A percentile compares a stretch with the other conserved stretches of the same genome.
Conservation (phyloP, 768 basidiomycete genomes). For the Hypsizygus marmoreus region DNA sequence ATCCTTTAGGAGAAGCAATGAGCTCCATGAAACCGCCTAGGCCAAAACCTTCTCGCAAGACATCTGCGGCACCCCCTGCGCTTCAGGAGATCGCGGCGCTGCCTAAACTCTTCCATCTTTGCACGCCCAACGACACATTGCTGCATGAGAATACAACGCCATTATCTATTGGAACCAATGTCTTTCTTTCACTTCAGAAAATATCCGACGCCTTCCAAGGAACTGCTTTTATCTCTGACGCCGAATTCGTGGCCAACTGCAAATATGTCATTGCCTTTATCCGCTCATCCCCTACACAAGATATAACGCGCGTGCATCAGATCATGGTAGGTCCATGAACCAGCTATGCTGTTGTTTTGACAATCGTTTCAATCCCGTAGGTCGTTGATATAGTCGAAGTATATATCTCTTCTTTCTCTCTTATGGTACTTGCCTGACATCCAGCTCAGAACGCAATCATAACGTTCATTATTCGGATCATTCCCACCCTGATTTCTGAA, state of each 20-base stretch:
- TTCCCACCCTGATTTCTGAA: slow-evolving; percentile 17
- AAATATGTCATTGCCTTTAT: slow-evolving; percentile 18
- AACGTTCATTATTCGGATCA: slow-evolving; percentile 18
- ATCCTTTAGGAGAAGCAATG: no score
- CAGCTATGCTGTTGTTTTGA: background rate
- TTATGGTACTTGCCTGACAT: background rate
- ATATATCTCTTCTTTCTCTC: background rate
- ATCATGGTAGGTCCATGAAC: slow-evolving; percentile 10
- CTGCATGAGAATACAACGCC: background rate
- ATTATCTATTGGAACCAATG: background rate
- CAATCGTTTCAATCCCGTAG: background rate
- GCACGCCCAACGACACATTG: no score
- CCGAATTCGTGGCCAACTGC: slow-evolving; percentile 20
- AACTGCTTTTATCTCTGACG: slow-evolving; percentile 14
- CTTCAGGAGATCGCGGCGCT: no score
- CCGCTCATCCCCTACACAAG: slow-evolving; percentile 8
- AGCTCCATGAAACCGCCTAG: no score
- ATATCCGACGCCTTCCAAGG: slow-evolving; percentile 13
- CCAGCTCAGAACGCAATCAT: slow-evolving; percentile 15
- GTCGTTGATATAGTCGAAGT: slow-evolving; percentile 20
- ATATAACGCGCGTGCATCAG: slow-evolving; percentile 3
- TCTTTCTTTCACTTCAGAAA: slow-evolving; percentile 11
- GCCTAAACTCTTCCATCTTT: no score
- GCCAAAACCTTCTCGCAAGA: no score
- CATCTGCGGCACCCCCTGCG: no score